A percentile compares a stretch with the other conserved stretches of the same genome.
phyloP scores from a whole-genome alignment of 768 basidiomycete species.

The Lentinula sp. region DNA sequence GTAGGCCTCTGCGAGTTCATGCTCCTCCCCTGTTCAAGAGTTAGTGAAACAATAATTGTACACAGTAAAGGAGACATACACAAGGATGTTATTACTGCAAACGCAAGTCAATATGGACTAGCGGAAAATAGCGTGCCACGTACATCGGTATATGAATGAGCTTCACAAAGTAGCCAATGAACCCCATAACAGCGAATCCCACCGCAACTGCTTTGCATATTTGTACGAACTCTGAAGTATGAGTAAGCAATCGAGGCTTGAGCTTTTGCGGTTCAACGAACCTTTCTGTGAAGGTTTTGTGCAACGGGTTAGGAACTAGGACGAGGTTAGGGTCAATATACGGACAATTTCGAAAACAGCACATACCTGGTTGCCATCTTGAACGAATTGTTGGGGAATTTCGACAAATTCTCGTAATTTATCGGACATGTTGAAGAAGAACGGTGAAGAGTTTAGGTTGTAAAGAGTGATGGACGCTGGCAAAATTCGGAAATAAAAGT shows the following conservation, averaged over 20 bases:
- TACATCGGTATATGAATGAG: constrained; percentile 98
- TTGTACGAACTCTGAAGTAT: constrained; percentile 75
- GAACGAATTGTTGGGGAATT: constrained; percentile 85
- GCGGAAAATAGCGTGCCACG: constrained; percentile 27
- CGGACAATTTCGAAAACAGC: not conserved
- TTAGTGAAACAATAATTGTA: constrained; percentile 17
- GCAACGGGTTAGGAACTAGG: constrained; percentile 92
- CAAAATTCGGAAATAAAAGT: constrained; percentile 10
- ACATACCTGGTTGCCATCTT: constrained; percentile 88
- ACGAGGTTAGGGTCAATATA: constrained; percentile 6
- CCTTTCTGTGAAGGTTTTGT: constrained; percentile 97
- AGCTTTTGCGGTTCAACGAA: constrained; percentile 23
- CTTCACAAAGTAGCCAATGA: constrained; percentile 98
- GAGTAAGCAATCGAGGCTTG: not conserved
- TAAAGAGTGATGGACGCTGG: constrained; percentile 23
- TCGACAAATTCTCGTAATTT: constrained; percentile 87
- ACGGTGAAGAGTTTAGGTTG: constrained; percentile 9
- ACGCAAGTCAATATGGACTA: constrained; percentile 11
- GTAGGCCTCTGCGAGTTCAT: constrained; percentile 25
- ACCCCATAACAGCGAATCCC: constrained; percentile 98
- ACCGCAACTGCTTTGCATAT: constrained; percentile 96
- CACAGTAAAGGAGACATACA: constrained; percentile 54
- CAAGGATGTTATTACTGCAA: constrained; percentile 90
- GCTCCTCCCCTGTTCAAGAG: constrained; percentile 61
- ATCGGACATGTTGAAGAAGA: constrained; percentile 68